These are phyloP conservation scores for Amborella trichopoda DNA, from an alignment of 164 flowering plant species.

Conservation along the genomic window DNA sequence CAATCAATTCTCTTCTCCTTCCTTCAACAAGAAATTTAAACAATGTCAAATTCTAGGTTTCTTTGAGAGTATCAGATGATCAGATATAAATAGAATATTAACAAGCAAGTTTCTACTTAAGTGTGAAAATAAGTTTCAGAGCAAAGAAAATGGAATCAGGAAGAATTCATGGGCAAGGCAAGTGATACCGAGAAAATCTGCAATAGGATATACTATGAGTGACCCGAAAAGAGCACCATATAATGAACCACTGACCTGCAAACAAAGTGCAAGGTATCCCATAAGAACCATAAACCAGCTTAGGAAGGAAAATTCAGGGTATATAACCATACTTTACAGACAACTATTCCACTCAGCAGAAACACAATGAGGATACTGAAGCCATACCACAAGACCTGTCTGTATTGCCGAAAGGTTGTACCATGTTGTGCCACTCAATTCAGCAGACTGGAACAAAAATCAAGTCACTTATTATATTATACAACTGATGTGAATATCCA, in stretches of 20 bases:
- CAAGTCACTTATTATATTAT: not conserved
- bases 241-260: slow-evolving; percentile 88
- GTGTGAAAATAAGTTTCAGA: not conserved
- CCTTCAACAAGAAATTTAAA: slow-evolving; percentile 26
- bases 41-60: not conserved
- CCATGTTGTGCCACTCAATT: slow-evolving; percentile 93
- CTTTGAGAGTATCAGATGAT: too few species aligned
- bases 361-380: not conserved
- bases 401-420: slow-evolving; percentile 73
- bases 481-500: too few species aligned
- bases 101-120: not conserved
- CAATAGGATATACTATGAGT: slow-evolving; percentile 62
- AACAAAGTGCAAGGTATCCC: not conserved
- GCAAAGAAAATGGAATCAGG: not conserved
- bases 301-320: not conserved
- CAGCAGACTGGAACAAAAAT: slow-evolving; percentile 46
- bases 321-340: not conserved
- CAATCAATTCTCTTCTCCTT: slow-evolving; percentile 71
- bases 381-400: slow-evolving; percentile 90
- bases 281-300: not conserved
- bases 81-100: too few species aligned
- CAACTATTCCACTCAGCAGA: not conserved
- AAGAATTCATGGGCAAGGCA: slow-evolving; percentile 3
- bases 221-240: slow-evolving; percentile 97
- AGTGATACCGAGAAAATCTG: slow-evolving; percentile 89